These are phyloP conservation scores for Prunus persica DNA, from an alignment of 306 rosid genomes.

Conservation along the genomic window Prunus_persica_NCBIv2 NC_034013.1:10838001-10838500, in stretches of 20 bases:
- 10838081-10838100: conserved; percentile 37
- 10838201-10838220: conserved; percentile 47
- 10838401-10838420: neutral
- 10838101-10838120: conserved; percentile 55
- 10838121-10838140: conserved; percentile 68
- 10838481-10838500: neutral
- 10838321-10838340: conserved; percentile 65
- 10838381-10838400: neutral
- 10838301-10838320: conserved; percentile 78
- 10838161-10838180: conserved; percentile 57
- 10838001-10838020: conserved; percentile 37
- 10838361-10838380: conserved; percentile 29
- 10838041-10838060: conserved; percentile 81
- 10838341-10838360: conserved; percentile 75
- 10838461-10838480: neutral
- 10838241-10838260: conserved; percentile 48
- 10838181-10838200: conserved; percentile 40
- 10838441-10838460: neutral
- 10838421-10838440: neutral
- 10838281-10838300: conserved; percentile 59
- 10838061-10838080: conserved; percentile 45
- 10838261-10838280: conserved; percentile 37
- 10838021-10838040: conserved; percentile 60
- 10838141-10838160: conserved; percentile 80
- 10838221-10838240: conserved; percentile 71